Percentiles rank a stretch among this genome's conserved stretches.
Evolutionary conservation across 257 asterid genomes (phyloP).

Genomic region (Rhazya stricta): DNA sequence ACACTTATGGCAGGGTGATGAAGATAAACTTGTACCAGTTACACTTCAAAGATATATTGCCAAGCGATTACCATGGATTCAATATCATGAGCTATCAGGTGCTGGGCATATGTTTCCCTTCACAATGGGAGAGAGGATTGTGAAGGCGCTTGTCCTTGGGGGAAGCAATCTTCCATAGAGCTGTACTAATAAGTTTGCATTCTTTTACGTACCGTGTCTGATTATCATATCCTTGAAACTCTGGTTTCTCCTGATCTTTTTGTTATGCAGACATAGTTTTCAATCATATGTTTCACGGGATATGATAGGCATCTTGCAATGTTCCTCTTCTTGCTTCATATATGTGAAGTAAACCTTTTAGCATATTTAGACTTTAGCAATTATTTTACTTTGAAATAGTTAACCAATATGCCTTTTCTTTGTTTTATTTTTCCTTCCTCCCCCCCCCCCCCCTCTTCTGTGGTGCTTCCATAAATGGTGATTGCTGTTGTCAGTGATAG

Average conservation of each 20-base stretch:
- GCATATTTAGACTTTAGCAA: not conserved
- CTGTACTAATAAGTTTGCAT: not conserved
- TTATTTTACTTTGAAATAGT: not conserved
- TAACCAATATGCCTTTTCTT: not conserved
- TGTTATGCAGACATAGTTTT: not conserved
- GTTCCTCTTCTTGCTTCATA: not conserved
- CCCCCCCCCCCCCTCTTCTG: too few relatives aligned
- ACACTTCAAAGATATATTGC: conserved; percentile 60
- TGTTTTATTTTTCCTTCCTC: not conserved
- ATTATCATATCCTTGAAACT: not conserved
- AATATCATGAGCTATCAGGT: conserved; percentile 70
- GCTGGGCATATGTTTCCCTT: conserved; percentile 67
- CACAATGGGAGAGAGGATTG: conserved; percentile 39
- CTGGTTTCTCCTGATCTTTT: not conserved
- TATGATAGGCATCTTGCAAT: not conserved
- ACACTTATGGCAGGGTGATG: conserved; percentile 89
- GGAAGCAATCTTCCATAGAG: conserved; percentile 11
- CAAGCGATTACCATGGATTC: conserved; percentile 65
- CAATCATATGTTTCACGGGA: not conserved
- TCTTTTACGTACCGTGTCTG: not conserved
- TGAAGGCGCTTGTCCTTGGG: conserved; percentile 46
- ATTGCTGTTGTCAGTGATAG: not conserved
- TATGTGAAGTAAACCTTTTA: not conserved
- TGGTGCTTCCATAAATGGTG: not conserved
- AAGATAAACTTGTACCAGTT: conserved; percentile 58